Base-by-base conservation (phyloP, 768 basidiomycete species). In the Cyathus striatus region DNA sequence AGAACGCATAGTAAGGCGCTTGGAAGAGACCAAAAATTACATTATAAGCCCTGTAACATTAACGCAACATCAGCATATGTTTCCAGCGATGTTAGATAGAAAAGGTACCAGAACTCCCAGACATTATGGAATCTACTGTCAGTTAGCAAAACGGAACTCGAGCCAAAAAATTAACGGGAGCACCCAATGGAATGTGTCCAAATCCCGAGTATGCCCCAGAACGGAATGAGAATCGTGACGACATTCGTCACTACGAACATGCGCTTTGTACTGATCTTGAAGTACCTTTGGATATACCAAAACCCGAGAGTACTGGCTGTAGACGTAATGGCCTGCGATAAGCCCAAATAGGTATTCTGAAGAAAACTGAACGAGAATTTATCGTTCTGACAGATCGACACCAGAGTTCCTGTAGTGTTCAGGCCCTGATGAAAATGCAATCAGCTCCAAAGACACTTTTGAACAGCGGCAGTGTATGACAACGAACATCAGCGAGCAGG, bases 151-250 rank as follows among this genome's bases (percentile, higher is more conserved):
- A 18, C 9, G 10, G 12, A 36, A 18, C 35, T 12, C 35, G n/a
- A n/a, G n/a, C n/a, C n/a, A n/a, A 36, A 39, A 6, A 10, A 26
- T 21, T 33, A 20, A 13, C 16, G 6, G 17, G 57, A 75, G 17
- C 50, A 86, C 82, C 89, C 89, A 38, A 92, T 51, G 46, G 73
- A 84, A 6, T 64, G 48, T 0, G 88, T 89, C 87, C 89, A 89
- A 38, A 91, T 79, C 1, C 90, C 88, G 33, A 90, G 70, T 85
- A 87, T 85, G 12, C 87, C 86, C 89, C 89, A 91, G 5, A 90
- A 66, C 1, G 89, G 87, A 40, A 91, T 88, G 34, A 90, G 32
- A 20, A 90, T 75, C 3, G 86, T 85, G 4, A 83, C 77, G 0
- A 87, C 73, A 49, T 87, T 90, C 3, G 86, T 90, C 0, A 86